Evolutionary conservation across 306 rosid genomes (phyloP).

Genomic region (Potentilla sterilis): DNA sequence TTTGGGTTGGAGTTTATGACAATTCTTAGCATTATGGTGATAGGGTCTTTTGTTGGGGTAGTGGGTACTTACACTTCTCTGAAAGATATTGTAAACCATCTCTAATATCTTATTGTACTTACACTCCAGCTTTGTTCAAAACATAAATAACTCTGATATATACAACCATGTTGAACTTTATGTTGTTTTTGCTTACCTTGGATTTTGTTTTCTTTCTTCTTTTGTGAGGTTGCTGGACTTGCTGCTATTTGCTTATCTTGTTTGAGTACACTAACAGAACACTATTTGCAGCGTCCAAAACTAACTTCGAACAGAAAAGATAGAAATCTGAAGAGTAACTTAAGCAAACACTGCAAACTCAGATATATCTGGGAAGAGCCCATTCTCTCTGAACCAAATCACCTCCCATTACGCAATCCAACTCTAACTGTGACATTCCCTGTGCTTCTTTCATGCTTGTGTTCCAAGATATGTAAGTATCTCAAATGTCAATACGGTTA

Average conservation of each 20-base stretch:
- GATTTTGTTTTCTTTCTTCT: not conserved
- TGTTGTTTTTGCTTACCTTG: not conserved
- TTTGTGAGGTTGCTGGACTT: not conserved
- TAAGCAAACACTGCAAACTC: not conserved
- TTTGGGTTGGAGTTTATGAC: constrained; percentile 46
- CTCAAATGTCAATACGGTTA: too few relatives aligned
- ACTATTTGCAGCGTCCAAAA: not conserved
- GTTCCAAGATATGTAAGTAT: too few relatives aligned
- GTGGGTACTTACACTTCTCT: constrained; percentile 49
- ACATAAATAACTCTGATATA: not conserved
- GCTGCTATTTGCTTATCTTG: not conserved
- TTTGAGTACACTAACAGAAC: not conserved
- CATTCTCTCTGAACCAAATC: not conserved
- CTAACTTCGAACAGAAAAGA: not conserved
- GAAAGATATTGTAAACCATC: constrained; percentile 38
- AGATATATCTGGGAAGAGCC: too few relatives aligned
- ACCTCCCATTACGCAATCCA: not conserved
- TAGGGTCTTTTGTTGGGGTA: constrained; percentile 43
- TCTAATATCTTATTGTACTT: constrained; percentile 3
- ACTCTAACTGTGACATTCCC: too few relatives aligned
- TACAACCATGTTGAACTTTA: not conserved
- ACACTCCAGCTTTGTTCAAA: not conserved
- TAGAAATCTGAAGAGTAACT: not conserved
- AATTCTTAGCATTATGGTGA: constrained; percentile 40
- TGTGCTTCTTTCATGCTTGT: too few relatives aligned